phyloP scores from a whole-genome alignment of 257 asterid genomes.

The Solanum okadae region DNA sequence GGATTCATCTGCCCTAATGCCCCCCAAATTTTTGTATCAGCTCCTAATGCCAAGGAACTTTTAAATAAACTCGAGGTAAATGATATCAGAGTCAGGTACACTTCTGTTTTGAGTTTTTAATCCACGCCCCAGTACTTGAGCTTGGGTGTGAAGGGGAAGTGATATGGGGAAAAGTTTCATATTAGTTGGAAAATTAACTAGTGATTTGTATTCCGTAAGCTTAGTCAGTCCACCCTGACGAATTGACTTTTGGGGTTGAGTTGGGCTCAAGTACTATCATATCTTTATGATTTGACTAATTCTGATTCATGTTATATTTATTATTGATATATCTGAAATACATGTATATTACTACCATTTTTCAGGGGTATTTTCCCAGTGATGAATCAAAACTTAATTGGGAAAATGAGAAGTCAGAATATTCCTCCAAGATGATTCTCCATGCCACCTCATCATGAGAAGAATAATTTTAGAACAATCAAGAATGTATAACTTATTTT shows the following conservation, averaged over 20 bases:
- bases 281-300: not conserved
- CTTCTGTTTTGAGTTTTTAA: not conserved
- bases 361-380: slow-evolving; percentile 13
- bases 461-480: not conserved
- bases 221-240: not conserved
- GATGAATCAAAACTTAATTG: slow-evolving; percentile 15
- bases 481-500: not conserved
- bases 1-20: slow-evolving; percentile 40
- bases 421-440: not conserved
- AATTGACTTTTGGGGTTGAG: not conserved
- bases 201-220: not conserved
- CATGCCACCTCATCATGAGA: not conserved
- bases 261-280: not conserved
- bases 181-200: too few relatives aligned
- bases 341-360: not conserved
- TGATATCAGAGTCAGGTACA: not conserved
- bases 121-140: not conserved
- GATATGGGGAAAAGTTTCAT: too few relatives aligned
- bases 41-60: slow-evolving; percentile 36
- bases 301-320: not conserved
- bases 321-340: not conserved
- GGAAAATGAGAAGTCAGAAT: slow-evolving; percentile 2
- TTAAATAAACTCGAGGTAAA: slow-evolving; percentile 43
- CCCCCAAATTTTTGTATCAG: slow-evolving; percentile 42
- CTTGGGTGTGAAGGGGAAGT: not conserved